Percentiles rank a stretch among this genome's conserved stretches.
Conservation (phyloP, 2,329 filamentous ascomycete genomes). For the Whalleya microplaca region DNA sequence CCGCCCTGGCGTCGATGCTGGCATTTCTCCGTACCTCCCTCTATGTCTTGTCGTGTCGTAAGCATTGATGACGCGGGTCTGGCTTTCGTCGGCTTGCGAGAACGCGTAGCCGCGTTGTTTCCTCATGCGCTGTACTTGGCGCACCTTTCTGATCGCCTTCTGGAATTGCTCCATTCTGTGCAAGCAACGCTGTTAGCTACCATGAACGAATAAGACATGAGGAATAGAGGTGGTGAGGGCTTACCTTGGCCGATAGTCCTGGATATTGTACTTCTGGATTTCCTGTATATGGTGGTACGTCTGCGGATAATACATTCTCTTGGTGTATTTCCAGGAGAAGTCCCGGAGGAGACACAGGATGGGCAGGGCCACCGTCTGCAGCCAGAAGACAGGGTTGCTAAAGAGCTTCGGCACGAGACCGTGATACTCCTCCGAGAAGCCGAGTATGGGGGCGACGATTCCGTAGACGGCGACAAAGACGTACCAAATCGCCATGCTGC, state of each 20-base stretch:
- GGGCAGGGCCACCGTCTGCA: constrained; percentile 82
- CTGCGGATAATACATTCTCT: constrained; percentile 95
- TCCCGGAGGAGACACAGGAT: constrained; percentile 83
- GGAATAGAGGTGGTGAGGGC: constrained; percentile 37
- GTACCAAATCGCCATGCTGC: constrained; percentile 90
- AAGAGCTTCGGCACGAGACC: constrained; percentile 84
- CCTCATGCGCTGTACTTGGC: constrained; percentile 98
- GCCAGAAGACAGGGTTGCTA: constrained; percentile 83
- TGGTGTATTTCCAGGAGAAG: constrained; percentile 95
- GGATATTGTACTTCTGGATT: constrained; percentile 99
- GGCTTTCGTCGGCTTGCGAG: constrained; percentile 94
- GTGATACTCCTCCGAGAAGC: constrained; percentile 81
- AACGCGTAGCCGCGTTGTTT: constrained; percentile 99
- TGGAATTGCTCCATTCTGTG: constrained; percentile 98
- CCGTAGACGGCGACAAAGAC: constrained; percentile 87
- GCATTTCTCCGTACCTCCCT: constrained; percentile 96
- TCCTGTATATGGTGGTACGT: constrained; percentile 98
- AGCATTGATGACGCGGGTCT: constrained; percentile 92
- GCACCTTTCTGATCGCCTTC: constrained; percentile 97
- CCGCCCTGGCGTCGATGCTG: constrained; percentile 40
- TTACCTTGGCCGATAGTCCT: constrained; percentile 94
- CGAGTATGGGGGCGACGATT: constrained; percentile 79
- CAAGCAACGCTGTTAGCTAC: constrained; percentile 25
- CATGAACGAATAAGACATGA: background rate
- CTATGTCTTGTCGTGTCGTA: constrained; percentile 95